A percentile compares a stretch with the other conserved stretches of the same genome.
Conservation (phyloP, 139 green algal genomes). For the Chlorella sp. region DNA sequence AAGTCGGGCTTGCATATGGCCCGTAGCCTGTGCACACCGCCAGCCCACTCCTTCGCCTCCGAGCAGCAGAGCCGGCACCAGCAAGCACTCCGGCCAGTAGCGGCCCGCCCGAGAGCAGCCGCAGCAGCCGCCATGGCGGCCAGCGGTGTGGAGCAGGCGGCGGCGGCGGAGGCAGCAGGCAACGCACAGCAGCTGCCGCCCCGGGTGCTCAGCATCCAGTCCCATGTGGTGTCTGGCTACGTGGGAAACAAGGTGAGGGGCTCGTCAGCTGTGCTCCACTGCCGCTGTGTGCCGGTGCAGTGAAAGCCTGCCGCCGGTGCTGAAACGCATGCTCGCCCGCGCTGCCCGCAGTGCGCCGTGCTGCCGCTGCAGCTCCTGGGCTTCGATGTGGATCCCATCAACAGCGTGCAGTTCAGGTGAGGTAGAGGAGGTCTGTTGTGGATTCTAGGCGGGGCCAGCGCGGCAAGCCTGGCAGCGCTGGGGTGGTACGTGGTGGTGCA, state of each 20-base stretch:
- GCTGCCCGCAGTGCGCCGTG: slow-evolving; percentile 62
- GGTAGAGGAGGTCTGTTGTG: no score
- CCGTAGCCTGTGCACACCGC: no score
- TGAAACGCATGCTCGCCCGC: no score
- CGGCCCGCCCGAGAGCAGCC: background rate
- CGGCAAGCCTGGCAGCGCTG: no score
- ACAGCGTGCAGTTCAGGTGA: slow-evolving; percentile 79
- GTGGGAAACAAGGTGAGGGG: slow-evolving; percentile 92
- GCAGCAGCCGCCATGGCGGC: background rate
- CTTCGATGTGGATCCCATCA: slow-evolving; percentile 90
- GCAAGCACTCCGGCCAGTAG: background rate
- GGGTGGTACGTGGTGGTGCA: no score
- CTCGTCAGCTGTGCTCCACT: no score
- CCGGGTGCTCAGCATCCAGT: slow-evolving; percentile 32
- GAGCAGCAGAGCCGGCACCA: no score
- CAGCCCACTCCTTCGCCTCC: no score
- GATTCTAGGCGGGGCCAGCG: no score
- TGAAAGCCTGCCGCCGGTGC: no score
- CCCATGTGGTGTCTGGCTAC: slow-evolving; percentile 86
- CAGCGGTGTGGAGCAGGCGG: background rate
- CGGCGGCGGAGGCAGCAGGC: background rate
- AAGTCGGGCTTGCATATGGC: no score
- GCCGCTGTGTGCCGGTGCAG: no score
- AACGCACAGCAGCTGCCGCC: background rate
- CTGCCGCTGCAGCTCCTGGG: slow-evolving; percentile 93